Evolutionary conservation across 2,329 filamentous ascomycete species (phyloP).

Genomic region (Diplocarpon mali): DNA sequence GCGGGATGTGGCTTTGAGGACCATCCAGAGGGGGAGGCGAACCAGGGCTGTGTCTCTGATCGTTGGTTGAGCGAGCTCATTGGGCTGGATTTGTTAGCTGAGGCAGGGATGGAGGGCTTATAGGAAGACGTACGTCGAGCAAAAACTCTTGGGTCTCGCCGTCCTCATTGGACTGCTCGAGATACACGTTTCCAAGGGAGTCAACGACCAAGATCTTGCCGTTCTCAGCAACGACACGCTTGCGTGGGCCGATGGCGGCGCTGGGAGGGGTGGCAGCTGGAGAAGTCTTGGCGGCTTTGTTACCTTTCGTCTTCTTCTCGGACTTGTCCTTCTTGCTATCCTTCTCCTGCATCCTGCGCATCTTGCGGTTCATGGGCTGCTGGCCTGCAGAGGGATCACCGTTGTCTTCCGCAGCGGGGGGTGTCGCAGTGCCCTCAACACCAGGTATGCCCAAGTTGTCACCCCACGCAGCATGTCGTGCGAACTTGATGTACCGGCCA

Average conservation of each 20-base stretch:
- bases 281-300: slow-evolving; percentile 36
- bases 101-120: slow-evolving; percentile 16
- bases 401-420: slow-evolving; percentile 35
- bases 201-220: slow-evolving; percentile 93
- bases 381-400: slow-evolving; percentile 34
- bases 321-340: slow-evolving; percentile 62
- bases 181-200: slow-evolving; percentile 79
- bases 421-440: slow-evolving; percentile 39
- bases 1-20: slow-evolving; percentile 43
- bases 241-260: slow-evolving; percentile 65
- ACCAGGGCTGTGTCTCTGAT: slow-evolving; percentile 74
- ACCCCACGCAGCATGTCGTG: slow-evolving; percentile 81
- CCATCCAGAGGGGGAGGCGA: slow-evolving; percentile 66
- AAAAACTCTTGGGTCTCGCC: slow-evolving; percentile 74
- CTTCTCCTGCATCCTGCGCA: slow-evolving; percentile 81
- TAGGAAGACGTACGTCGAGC: slow-evolving; percentile 61
- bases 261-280: slow-evolving; percentile 30
- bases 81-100: slow-evolving; percentile 41
- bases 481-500: slow-evolving; percentile 82
- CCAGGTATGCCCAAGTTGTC: slow-evolving; percentile 66
- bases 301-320: slow-evolving; percentile 40
- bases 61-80: slow-evolving; percentile 68
- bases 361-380: slow-evolving; percentile 62
- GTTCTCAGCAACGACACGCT: slow-evolving; percentile 85
- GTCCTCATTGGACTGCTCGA: slow-evolving; percentile 87